Evolutionary conservation across 2,329 filamentous ascomycete genomes (phyloP), one percentile per base, ranked within the genome.

Genomic region (Colletotrichum viniferum): DNA sequence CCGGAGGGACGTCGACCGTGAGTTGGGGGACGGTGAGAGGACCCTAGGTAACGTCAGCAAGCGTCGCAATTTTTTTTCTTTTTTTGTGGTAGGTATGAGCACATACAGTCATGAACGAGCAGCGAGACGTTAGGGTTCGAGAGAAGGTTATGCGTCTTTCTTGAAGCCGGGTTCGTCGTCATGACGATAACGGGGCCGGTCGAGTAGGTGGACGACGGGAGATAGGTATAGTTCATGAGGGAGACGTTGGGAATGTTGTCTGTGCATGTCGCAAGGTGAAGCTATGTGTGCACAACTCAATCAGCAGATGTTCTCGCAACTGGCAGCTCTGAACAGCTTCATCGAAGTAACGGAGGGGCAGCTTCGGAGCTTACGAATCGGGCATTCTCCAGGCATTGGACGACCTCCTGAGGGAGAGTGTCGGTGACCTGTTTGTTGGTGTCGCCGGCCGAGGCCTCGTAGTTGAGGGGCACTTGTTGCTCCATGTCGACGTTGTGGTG

Each of bases 201-300:
- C 52, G 91, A 90, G 84, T 92, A 94, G 52, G 92, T 93, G 18
- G 94, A 95, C 7, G 90, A 92, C 52, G 96, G 94, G 26, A 99
- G 94, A 86, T 98, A 98, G 82, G 97, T 98, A 88, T 98, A 98
- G 88, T 98, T 98, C 97, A 99, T 99, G 78, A 99, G 92, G 48
- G 96, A 97, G 78, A 98, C 95, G 84, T 98, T 95, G 12, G 97
- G 97, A 77, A 92, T 89, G 81, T 97, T 94, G 79, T 94, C 90
- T 79, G 92, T 92, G 84, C 94, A 97, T 72, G 97, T 99, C 80
- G 97, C 96, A 69, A 99, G 94, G 85, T 99, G 97, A 79, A 99
- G 95, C 96, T 98, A 81, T 13, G 4, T 21, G 30, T 48, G 43
- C 43, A 48, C n/a, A 48, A 48, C 43, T 48, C 43, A 21, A 21